Conservation (phyloP, 495 filamentous ascomycete genomes). For the Daldinia vernicosa region DNA sequence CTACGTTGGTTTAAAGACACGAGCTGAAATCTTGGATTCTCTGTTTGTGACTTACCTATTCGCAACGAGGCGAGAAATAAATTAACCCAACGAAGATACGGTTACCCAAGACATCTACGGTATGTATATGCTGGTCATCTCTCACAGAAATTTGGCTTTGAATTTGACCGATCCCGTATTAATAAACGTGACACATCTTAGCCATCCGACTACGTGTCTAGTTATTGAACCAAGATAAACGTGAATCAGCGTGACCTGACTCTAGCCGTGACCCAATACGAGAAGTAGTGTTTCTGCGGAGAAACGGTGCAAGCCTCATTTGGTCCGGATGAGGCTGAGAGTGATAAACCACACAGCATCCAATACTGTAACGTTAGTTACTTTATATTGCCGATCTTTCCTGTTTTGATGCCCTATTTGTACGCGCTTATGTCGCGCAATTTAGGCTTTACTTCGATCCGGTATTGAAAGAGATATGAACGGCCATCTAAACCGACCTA, state of each 20-base stretch:
- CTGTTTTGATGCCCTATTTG: conserved; percentile 14
- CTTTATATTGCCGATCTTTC: conserved; percentile 38
- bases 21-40: background rate
- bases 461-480: conserved; percentile 14
- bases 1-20: background rate
- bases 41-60: background rate
- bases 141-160: conserved; percentile 8
- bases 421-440: conserved; percentile 30
- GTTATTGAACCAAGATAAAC: conserved; percentile 7
- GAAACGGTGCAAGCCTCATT: conserved; percentile 37
- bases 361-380: conserved; percentile 41
- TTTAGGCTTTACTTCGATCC: conserved; percentile 29
- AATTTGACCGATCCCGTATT: background rate
- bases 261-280: conserved; percentile 28
- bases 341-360: conserved; percentile 28
- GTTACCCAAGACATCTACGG: conserved; percentile 25
- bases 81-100: conserved; percentile 6
- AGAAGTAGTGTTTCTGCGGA: conserved; percentile 34
- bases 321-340: conserved; percentile 41
- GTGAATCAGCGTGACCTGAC: conserved; percentile 30
- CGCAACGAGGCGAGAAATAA: conserved; percentile 4
- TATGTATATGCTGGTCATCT: conserved; percentile 4
- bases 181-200: conserved; percentile 20
- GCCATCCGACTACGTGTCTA: background rate
- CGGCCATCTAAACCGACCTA: conserved; percentile 13